Evolutionary conservation across 1,139 yeast species (phyloP), one percentile per base, ranked within the genome.

Genomic region (Komagataea norvegica): DNA sequence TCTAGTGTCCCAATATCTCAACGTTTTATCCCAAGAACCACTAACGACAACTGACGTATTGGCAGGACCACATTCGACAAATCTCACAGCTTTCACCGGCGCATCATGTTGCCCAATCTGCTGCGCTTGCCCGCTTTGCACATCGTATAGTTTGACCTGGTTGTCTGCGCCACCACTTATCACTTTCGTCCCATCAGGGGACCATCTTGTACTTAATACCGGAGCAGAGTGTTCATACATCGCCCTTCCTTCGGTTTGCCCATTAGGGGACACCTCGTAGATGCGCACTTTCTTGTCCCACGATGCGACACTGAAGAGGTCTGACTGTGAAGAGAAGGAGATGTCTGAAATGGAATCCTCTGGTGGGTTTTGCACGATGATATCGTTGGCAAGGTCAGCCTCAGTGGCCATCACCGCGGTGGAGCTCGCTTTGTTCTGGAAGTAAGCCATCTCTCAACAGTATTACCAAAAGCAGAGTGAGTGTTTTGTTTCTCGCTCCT

Each of bases 281-380:
- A 93, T 81, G 43, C 98, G 73, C 26, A 87, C 96, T 57, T 88
- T 88, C 54, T 84, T 85, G 62, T 93, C 99, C 98, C 99, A 93
- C 27, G 95, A 82, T 9, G 94, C 75, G 3, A 79, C 94, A 3
- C 94, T 78, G 39, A 77, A 64, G 43, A 79, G 67, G 51, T 93
- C 96, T 19, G 84, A 93, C 47, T 74, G 86, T n/a, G 97, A 87
- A n/a, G 96, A 85, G 61, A 91, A 93, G 15, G 88, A 69, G 41
- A 93, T 60, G 51, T 86, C 95, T n/a, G 89, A 74, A 23, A 93
- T 73, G 3, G 96, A 81, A 57, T 93, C 98, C 46, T 86, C 95
- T 10, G 97, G 97, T 2, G 94, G 87, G 53, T 84, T 83, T 47
- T 77, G 74, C 36, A 89, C 68, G n/a, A 77, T 70, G 43, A 84